Evolutionary conservation across 345 rosid species (phyloP).

Genomic region (Acer yangbiense): DNA sequence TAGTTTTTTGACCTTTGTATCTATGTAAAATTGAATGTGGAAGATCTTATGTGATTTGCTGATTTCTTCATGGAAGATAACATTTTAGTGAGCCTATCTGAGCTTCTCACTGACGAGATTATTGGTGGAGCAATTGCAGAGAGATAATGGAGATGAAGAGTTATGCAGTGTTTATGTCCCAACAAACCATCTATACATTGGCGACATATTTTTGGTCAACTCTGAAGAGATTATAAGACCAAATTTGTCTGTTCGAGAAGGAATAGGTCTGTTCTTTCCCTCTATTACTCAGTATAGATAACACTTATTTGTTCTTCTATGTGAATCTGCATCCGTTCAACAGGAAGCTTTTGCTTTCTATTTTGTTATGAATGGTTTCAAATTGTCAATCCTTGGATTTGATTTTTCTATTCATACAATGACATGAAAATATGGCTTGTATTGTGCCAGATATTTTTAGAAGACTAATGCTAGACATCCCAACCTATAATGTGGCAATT

Average conservation of each 20-base stretch:
- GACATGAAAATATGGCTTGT: not conserved
- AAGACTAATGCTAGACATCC: no score
- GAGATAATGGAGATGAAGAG: slow-evolving; percentile 74
- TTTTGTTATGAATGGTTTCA: slow-evolving; percentile 7
- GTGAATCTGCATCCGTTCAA: not conserved
- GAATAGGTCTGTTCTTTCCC: slow-evolving; percentile 62
- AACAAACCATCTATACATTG: slow-evolving; percentile 82
- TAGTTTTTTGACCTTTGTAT: not conserved
- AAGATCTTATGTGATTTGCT: not conserved
- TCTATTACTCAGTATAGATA: not conserved
- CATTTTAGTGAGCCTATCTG: not conserved
- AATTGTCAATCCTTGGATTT: not conserved
- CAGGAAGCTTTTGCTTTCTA: not conserved
- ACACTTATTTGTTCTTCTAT: not conserved
- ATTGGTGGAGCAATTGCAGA: slow-evolving; percentile 45
- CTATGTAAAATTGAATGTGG: not conserved
- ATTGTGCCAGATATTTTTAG: not conserved
- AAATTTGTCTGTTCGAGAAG: slow-evolving; percentile 84
- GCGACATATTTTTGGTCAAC: slow-evolving; percentile 80
- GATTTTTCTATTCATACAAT: not conserved
- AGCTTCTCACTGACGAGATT: slow-evolving; percentile 2
- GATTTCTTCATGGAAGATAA: not conserved
- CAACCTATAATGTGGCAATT: no score
- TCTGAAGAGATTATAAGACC: slow-evolving; percentile 81
- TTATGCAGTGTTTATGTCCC: slow-evolving; percentile 87